Conservation (phyloP, 305 asterid species). For the Solanum hybrid region DNA sequence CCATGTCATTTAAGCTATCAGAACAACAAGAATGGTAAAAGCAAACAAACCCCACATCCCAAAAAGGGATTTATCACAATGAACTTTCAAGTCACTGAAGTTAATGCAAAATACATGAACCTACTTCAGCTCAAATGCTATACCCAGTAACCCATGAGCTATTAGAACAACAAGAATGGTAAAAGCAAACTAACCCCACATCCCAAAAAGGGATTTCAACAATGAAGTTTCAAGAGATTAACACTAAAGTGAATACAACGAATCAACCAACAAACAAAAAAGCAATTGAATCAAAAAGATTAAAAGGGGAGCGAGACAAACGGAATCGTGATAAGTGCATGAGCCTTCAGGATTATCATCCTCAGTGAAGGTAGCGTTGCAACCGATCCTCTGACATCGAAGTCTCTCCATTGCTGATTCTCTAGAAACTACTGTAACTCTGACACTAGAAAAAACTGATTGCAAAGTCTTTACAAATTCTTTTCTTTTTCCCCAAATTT, state of each 20-base stretch:
- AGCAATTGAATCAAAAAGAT: background rate
- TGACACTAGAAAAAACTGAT: background rate
- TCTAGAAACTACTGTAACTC: background rate
- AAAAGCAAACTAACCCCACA: background rate
- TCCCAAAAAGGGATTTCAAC: background rate
- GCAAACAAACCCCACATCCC: background rate
- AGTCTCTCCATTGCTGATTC: constrained; percentile 48
- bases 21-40: background rate
- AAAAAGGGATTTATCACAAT: background rate
- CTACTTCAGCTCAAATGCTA: background rate
- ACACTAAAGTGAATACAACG: background rate
- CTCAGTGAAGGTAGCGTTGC: constrained; percentile 66
- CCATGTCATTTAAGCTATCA: background rate
- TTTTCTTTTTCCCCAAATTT: background rate
- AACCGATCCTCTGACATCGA: constrained; percentile 88
- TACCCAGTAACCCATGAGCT: background rate
- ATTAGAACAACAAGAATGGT: background rate
- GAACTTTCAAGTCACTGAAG: background rate
- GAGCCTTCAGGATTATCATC: constrained; percentile 66
- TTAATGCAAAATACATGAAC: background rate
- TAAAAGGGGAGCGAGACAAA: constrained; percentile 22
- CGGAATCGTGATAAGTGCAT: constrained; percentile 70
- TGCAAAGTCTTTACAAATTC: background rate
- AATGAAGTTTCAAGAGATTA: background rate
- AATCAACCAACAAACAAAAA: background rate